Percentiles rank a stretch among this genome's conserved stretches.
These are phyloP conservation scores for Rhynchosporium graminicola DNA, from an alignment of 2,329 filamentous ascomycete genomes.

Conservation along the genomic window DNA sequence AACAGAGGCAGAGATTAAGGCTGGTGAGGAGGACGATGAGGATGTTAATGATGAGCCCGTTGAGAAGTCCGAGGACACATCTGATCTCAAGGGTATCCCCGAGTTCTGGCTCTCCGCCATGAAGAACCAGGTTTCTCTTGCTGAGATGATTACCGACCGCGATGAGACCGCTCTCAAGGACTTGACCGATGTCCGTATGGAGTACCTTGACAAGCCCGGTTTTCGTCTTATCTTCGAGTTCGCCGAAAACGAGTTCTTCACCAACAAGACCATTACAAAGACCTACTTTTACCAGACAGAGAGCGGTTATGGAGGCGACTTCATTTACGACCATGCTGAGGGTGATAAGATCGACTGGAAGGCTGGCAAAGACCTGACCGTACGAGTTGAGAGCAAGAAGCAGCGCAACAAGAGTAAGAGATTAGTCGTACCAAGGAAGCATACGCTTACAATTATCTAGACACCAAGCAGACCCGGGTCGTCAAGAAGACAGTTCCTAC, in stretches of 20 bases:
- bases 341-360: slow-evolving; percentile 99
- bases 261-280: slow-evolving; percentile 95
- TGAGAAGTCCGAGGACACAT: slow-evolving; percentile 54
- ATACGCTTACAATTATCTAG: slow-evolving; percentile 48
- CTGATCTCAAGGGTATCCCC: slow-evolving; percentile 74
- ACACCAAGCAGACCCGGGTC: slow-evolving; percentile 98
- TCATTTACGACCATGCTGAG: slow-evolving; percentile 99
- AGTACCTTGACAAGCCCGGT: slow-evolving; percentile 96
- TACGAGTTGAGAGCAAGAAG: slow-evolving; percentile 98
- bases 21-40: slow-evolving; percentile 76
- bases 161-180: slow-evolving; percentile 92
- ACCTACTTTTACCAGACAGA: slow-evolving; percentile 99
- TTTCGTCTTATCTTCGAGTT: slow-evolving; percentile 99
- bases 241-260: slow-evolving; percentile 91
- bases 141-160: slow-evolving; percentile 97
- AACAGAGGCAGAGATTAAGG: slow-evolving; percentile 81
- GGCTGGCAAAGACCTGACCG: slow-evolving; percentile 86
- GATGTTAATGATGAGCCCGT: slow-evolving; percentile 52
- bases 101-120: slow-evolving; percentile 99
- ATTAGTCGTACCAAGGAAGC: not conserved
- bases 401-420: slow-evolving; percentile 97
- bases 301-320: slow-evolving; percentile 97
- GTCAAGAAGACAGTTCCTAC: slow-evolving; percentile 99
- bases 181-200: slow-evolving; percentile 93
- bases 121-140: slow-evolving; percentile 98